Conservation (phyloP, 306 rosid genomes). For the Luffa acutangula region DNA sequence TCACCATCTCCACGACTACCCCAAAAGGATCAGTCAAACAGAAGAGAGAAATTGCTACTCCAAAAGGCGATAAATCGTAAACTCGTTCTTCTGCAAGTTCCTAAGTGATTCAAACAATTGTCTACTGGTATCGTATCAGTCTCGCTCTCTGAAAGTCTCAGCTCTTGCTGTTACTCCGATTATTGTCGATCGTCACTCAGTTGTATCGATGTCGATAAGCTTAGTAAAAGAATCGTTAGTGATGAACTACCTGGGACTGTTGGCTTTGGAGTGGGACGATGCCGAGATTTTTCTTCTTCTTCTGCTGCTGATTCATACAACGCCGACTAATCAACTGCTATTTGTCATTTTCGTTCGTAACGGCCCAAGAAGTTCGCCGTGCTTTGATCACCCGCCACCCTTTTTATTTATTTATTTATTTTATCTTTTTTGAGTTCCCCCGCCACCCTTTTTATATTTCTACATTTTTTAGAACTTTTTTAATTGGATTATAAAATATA, state of each 20-base stretch:
- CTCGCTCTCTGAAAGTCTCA: background rate
- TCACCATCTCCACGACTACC: conserved; percentile 46
- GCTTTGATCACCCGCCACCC: background rate
- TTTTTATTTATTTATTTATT: background rate
- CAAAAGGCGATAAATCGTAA: background rate
- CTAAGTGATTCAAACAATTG: background rate
- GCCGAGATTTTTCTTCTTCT: background rate
- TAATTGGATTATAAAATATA: background rate
- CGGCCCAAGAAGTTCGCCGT: background rate
- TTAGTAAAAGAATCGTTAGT: too few relatives aligned
- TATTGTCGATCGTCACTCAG: background rate
- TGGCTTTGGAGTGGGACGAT: background rate
- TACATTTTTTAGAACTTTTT: background rate
- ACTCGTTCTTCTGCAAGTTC: background rate
- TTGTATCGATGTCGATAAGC: too few relatives aligned
- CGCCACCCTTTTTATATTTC: background rate
- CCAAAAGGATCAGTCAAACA: background rate
- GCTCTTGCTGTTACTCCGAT: background rate
- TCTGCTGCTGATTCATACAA: background rate
- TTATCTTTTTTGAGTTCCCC: too few relatives aligned
- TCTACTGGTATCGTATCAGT: background rate
- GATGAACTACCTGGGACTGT: background rate
- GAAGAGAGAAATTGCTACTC: background rate
- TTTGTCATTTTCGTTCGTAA: background rate
- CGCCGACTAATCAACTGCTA: background rate